These are phyloP conservation scores for Neurospora sp. DNA, from an alignment of 495 filamentous ascomycete species.

Conservation along the genomic window DNA sequence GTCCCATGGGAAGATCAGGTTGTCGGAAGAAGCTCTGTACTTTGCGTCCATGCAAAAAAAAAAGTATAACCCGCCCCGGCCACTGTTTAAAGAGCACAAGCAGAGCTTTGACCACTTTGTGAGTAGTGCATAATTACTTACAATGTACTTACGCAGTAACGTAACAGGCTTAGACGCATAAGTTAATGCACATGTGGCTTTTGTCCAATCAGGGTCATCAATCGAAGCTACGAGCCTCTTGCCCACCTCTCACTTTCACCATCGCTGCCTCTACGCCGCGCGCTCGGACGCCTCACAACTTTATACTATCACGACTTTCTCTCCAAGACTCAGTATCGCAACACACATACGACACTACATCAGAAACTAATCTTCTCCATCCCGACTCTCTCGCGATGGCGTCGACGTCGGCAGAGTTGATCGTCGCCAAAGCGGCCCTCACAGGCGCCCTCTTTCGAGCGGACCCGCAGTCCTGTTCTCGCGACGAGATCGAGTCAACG, in stretches of 20 bases:
- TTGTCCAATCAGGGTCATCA: neutral
- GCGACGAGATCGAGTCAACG: conserved; percentile 64
- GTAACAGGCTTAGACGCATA: neutral
- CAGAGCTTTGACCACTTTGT: neutral
- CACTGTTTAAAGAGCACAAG: neutral
- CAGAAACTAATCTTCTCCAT: neutral
- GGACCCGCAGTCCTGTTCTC: conserved; percentile 59
- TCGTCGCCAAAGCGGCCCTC: conserved; percentile 74
- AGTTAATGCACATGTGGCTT: neutral
- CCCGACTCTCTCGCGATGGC: conserved; percentile 39
- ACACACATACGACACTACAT: neutral
- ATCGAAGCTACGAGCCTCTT: neutral
- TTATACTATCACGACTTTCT: neutral
- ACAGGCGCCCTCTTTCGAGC: conserved; percentile 64
- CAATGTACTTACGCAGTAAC: neutral
- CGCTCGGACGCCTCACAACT: neutral
- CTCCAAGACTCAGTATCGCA: neutral
- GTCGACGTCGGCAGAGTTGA: conserved; percentile 63
- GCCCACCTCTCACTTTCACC: neutral
- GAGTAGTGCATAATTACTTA: neutral
- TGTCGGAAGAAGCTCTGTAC: neutral
- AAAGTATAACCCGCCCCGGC: neutral
- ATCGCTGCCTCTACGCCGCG: neutral
- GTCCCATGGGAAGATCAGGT: neutral
- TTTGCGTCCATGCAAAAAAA: neutral